A percentile compares a stretch with the other conserved stretches of the same genome.
Evolutionary conservation across 495 filamentous ascomycete species (phyloP).

Genomic region (Aspergillus ellipticus): DNA sequence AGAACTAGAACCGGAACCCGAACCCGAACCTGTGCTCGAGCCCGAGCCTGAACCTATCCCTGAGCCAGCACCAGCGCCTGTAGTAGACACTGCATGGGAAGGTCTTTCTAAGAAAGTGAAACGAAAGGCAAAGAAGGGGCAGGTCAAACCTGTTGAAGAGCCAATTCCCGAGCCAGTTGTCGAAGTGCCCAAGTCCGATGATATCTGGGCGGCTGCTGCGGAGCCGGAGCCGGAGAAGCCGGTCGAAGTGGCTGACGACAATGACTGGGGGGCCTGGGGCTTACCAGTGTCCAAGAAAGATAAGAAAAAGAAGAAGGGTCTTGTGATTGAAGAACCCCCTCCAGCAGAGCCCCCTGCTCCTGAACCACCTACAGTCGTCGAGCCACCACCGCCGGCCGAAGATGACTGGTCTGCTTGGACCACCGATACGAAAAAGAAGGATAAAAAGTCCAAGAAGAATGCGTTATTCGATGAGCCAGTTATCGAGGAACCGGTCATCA

Average conservation of each 20-base stretch:
- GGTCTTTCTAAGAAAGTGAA: slow-evolving; percentile 28
- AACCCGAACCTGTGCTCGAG: slow-evolving; percentile 1
- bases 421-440: slow-evolving; percentile 33
- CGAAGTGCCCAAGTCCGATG: slow-evolving; percentile 12
- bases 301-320: slow-evolving; percentile 40
- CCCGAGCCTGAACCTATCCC: too few relatives aligned
- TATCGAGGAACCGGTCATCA: slow-evolving; percentile 18
- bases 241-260: slow-evolving; percentile 18
- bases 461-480: slow-evolving; percentile 12
- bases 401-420: slow-evolving; percentile 31
- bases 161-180: slow-evolving; percentile 18
- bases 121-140: slow-evolving; percentile 33
- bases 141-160: slow-evolving; percentile 13
- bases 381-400: slow-evolving; percentile 24
- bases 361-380: slow-evolving; percentile 6
- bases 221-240: slow-evolving; percentile 6
- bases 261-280: slow-evolving; percentile 30
- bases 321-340: slow-evolving; percentile 25
- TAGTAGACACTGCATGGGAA: slow-evolving; percentile 13
- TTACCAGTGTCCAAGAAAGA: slow-evolving; percentile 31
- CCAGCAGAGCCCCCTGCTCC: slow-evolving; percentile 13
- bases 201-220: neutral
- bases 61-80: neutral
- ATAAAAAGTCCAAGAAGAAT: slow-evolving; percentile 33
- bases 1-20: slow-evolving; percentile 21